Base-by-base conservation (phyloP, 2,329 filamentous ascomycete species). In the Scedosporium aurantiacum region DNA sequence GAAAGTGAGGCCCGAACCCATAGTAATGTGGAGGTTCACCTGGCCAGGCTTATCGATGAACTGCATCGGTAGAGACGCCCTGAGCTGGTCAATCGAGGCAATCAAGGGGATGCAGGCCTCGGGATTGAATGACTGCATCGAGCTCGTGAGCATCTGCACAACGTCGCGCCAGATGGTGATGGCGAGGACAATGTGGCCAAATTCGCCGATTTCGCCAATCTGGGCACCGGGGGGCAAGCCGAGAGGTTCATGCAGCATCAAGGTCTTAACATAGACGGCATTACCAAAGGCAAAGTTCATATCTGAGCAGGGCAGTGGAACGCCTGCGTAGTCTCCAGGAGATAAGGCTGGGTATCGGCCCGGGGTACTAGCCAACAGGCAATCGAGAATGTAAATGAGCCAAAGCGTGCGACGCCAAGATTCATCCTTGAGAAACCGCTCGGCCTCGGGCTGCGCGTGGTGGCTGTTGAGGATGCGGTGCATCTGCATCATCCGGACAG, bases 401-500 rank as follows among this genome's bases (percentile, higher is more conserved):
- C 82, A 85, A 57, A 85, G 71, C 2, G 82, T 84, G 41, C 82
- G 81, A 58, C 82, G 81, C 69, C 84, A 81, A 0, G 81, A 82
- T 69, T 85, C 82, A 57, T 85, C 82, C 65, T 82, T 80, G 12
- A 84, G 76, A 68, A 85, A 85, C 66, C 81, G 79, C 65, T 84
- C 82, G n/a, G 78, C 66, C 40, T 71, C 77, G 47, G 82, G 80
- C 16, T 76, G 74, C 50, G 75, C 71, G 65, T 81, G 78, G 65
- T 83, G 81, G 47, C 76, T 77, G 66, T 83, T 80, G 55, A 85
- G 77, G 61, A 85, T 80, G 64, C 81, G 78, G 66, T 81, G 84
- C 82, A 85, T 85, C 72, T 85, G 82, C 37, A 82, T 77, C 82
- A 85, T 84, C 63, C 82, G 80, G n/a, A 81, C 79, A 37, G 82